Evolutionary conservation across 2,329 filamentous ascomycete genomes (phyloP).

Genomic region (Xenosphaeropsis pyriputrescens): DNA sequence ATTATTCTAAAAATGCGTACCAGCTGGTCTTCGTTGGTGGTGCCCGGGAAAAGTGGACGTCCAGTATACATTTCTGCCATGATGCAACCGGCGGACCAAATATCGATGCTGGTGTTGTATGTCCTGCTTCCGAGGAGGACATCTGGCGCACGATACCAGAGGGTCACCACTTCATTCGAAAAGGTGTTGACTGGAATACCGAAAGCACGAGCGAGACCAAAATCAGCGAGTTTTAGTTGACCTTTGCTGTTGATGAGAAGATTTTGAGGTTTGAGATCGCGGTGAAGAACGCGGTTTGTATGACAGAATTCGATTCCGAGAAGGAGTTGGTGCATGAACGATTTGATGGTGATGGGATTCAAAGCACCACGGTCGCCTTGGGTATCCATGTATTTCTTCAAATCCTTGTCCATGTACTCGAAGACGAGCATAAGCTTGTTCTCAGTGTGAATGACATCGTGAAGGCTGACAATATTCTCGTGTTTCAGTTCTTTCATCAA

Average conservation of each 20-base stretch:
- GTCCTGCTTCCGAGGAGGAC: slow-evolving; percentile 87
- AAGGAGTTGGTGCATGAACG: slow-evolving; percentile 96
- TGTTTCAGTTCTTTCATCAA: slow-evolving; percentile 99
- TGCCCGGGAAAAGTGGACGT: slow-evolving; percentile 87
- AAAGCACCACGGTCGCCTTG: slow-evolving; percentile 80
- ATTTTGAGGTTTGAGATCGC: slow-evolving; percentile 93
- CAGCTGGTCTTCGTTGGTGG: slow-evolving; percentile 95
- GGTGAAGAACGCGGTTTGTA: slow-evolving; percentile 89
- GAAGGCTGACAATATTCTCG: slow-evolving; percentile 91
- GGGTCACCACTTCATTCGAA: slow-evolving; percentile 91
- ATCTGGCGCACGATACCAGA: slow-evolving; percentile 96
- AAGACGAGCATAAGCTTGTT: slow-evolving; percentile 99
- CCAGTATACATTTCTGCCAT: slow-evolving; percentile 99
- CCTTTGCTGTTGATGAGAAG: slow-evolving; percentile 88
- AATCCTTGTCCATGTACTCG: slow-evolving; percentile 95
- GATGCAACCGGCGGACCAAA: slow-evolving; percentile 98
- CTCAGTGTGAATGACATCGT: slow-evolving; percentile 98
- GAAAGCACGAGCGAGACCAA: slow-evolving; percentile 85
- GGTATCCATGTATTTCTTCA: slow-evolving; percentile 98
- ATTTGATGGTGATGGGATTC: slow-evolving; percentile 85
- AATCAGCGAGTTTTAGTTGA: slow-evolving; percentile 84
- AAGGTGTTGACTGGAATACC: slow-evolving; percentile 97
- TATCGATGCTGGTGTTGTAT: slow-evolving; percentile 99
- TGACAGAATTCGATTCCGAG: slow-evolving; percentile 96
- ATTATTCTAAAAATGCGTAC: slow-evolving; percentile 96